Evolutionary conservation across 2,329 filamentous ascomycete species (phyloP), one percentile per base, ranked within the genome.

Genomic region (Cryphonectria radicalis): DNA sequence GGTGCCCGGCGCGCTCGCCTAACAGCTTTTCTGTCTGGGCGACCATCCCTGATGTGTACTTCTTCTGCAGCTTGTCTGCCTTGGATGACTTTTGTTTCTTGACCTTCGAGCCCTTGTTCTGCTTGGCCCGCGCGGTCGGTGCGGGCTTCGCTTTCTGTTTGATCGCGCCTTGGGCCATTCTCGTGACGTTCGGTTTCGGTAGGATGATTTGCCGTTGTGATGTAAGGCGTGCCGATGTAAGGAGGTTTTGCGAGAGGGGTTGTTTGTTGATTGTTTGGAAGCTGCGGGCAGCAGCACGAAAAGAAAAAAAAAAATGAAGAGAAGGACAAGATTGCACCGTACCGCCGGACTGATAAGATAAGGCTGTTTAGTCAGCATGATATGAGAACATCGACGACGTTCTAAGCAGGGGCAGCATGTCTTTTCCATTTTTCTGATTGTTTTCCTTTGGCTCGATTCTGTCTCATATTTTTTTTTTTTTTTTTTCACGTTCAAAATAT

Each of bases 1-100:
- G 79, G 72, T 90, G 88, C 0, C 88, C 87, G 6, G 86, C 88
- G 11, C 88, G 81, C 81, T 89, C 86, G 72, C 87, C 87, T 57
- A 90, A 82, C 77, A 90, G 81, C 73, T 83, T 82, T 82, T 90
- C 88, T 43, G 88, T 90, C 81, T 84, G 83, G 71, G 81, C 82
- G 60, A 82, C 83, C 77, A 90, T 82, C 63, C 87, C 87, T 4
- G 85, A 83, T 17, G 86, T 84, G 77, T 86, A 86, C 79, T 88
- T 88, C 76, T 84, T 84, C 80, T 85, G 84, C 74, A 84, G 76
- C 81, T 86, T 88, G 80, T 88, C 86, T 75, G 85, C 81, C 25
- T 77, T 79, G 37, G 78, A 78, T n/a, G 72, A 68, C 75, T 80
- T 82, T 46, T 79, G 75, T 78, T 83, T 78, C 69, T 80, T 80